Conservation (phyloP, 108 stramenopile species). For the Stephanodiscus triporus region DNA sequence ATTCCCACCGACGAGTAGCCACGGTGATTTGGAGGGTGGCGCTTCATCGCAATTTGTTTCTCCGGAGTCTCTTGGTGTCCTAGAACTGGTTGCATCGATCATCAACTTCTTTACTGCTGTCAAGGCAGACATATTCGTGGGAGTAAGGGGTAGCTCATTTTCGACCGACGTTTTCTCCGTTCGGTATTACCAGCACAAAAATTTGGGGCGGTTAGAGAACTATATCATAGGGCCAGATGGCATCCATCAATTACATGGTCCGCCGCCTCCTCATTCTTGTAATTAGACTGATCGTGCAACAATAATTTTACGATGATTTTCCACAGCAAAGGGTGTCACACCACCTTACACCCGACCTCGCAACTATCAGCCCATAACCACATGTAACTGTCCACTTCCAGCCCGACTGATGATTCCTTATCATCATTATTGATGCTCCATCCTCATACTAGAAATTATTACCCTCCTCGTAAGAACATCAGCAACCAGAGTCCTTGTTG, state of each 20-base stretch:
- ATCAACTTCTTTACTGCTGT: slow-evolving; percentile 74
- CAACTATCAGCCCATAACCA: too few relatives aligned
- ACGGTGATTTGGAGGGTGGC: slow-evolving; percentile 26
- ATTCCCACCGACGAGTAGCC: slow-evolving; percentile 7
- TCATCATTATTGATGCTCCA: too few relatives aligned
- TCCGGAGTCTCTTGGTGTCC: slow-evolving; percentile 25
- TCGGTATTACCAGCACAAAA: slow-evolving; percentile 64
- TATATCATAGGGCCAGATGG: slow-evolving; percentile 34
- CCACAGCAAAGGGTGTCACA: too few relatives aligned
- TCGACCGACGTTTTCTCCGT: slow-evolving; percentile 74
- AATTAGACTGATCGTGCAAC: not conserved
- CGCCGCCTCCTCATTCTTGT: slow-evolving; percentile 17
- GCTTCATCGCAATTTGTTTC: slow-evolving; percentile 2
- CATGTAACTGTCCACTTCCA: too few relatives aligned
- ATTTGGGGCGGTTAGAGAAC: slow-evolving; percentile 21
- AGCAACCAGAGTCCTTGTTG: too few relatives aligned
- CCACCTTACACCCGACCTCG: too few relatives aligned
- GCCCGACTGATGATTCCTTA: too few relatives aligned
- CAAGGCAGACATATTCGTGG: slow-evolving; percentile 62
- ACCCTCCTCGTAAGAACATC: too few relatives aligned
- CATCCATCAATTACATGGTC: slow-evolving; percentile 33
- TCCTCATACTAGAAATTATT: too few relatives aligned
- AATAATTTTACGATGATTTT: too few relatives aligned
- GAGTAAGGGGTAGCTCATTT: slow-evolving; percentile 62
- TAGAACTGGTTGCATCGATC: slow-evolving; percentile 57